Evolutionary conservation across 2,329 filamentous ascomycete species (phyloP), one percentile per base, ranked within the genome.

Genomic region (Aspergillus sergii): DNA sequence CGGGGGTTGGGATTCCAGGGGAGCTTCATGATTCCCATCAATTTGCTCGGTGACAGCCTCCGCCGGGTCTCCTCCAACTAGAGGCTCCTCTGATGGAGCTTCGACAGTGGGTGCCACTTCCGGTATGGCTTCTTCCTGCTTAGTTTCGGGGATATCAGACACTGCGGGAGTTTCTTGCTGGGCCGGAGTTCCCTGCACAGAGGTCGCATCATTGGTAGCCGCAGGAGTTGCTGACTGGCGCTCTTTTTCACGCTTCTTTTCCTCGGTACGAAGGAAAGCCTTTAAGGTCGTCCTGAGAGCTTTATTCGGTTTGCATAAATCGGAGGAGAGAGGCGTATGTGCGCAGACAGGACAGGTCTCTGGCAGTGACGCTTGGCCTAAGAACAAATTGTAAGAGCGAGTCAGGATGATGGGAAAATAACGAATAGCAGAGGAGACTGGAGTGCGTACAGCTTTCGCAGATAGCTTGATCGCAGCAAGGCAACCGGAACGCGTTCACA

Each of bases 381-480:
- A 23, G 32, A 26, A 55, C 39, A 39, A 12, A 34, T 41, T 16
- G 56, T 64, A 48, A 64, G 58, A 36, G 7, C 39, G 19, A 41
- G 39, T 41, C 16, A 41, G 23, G 14, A 7, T 23, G 14, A 32
- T 8, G 41, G 50, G 30, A 30, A 3, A n/a, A 57, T 21, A 34
- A 4, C 19, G 8, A 3, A 30, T 14, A 39, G 5, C 12, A 26
- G 23, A 39, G 14, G 11, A n/a, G 32, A 21, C 10, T n/a, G 12
- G 48, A 12, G 36, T 10, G 79, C 89, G 74, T 82, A 97, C 95
- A 99, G 68, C 84, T 86, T 74, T 94, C 91, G 83, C 95, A 98
- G 63, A 98, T 96, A 46, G 91, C 90, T 75, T 96, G 94, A 74
- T 97, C 95, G 78, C 95, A 99, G 80, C 95, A 99, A 1, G 94